phyloP scores from a whole-genome alignment of 208 protist genomes.

The Trypanosoma mega region DNA sequence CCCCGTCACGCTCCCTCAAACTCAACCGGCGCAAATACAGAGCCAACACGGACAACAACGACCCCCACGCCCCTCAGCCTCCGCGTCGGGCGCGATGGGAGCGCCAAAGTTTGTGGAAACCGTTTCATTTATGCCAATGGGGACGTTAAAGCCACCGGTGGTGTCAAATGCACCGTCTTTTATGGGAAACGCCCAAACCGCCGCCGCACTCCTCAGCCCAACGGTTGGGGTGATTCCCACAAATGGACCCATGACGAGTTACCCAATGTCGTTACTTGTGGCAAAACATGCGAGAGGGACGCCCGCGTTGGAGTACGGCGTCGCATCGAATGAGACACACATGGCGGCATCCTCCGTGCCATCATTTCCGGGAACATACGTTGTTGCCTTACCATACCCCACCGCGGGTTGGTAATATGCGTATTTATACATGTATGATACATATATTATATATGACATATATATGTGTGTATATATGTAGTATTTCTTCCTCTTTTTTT shows the following conservation, averaged over 20 bases:
- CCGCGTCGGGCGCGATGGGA: not conserved
- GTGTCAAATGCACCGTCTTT: no score
- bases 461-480: conserved; percentile 6
- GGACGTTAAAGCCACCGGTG: not conserved
- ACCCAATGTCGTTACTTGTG: not conserved
- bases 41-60: no score
- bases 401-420: not conserved
- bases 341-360: no score
- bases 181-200: no score
- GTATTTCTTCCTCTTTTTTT: not conserved
- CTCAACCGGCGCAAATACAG: no score
- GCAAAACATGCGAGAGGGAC: not conserved
- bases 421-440: conserved; percentile 2
- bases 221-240: not conserved
- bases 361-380: not conserved
- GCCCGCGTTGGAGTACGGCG: not conserved
- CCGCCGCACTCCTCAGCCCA: not conserved
- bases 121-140: not conserved
- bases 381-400: conserved; percentile 4
- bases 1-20: not conserved
- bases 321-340: no score
- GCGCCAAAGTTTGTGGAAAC: not conserved
- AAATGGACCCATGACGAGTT: not conserved
- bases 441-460: no score
- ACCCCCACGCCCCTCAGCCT: not conserved